Conservation (phyloP, 1,139 yeast genomes). For the Magnusiomyces paraingens region DNA sequence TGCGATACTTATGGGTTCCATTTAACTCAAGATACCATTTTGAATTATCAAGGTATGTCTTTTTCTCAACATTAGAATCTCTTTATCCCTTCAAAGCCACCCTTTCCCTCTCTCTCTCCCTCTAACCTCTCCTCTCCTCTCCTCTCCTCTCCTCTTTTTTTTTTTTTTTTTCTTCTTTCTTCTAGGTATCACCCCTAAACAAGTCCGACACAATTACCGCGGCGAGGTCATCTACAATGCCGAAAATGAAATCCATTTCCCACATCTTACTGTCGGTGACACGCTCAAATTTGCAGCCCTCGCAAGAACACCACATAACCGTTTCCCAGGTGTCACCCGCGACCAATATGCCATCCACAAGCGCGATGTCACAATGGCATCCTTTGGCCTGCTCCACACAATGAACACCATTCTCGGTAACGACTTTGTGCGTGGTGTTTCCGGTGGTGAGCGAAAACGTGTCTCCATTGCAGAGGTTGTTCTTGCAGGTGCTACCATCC, state of each 20-base stretch:
- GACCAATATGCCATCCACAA: constrained; percentile 53
- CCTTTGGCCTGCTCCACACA: constrained; percentile 65
- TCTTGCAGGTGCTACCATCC: constrained; percentile 54
- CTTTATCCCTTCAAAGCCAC: no score
- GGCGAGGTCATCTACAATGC: constrained; percentile 72
- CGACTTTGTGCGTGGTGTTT: constrained; percentile 68
- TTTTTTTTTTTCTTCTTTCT: constrained; percentile 28
- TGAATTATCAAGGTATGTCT: constrained; percentile 28
- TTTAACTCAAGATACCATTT: constrained; percentile 43
- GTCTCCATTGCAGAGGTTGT: constrained; percentile 70
- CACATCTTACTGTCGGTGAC: constrained; percentile 65
- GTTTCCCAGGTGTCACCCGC: constrained; percentile 53
- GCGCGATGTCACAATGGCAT: constrained; percentile 65
- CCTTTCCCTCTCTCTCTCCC: background rate
- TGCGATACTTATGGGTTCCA: constrained; percentile 68
- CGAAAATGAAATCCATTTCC: constrained; percentile 65
- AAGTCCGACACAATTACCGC: constrained; percentile 47
- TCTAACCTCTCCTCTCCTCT: background rate
- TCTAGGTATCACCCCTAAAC: constrained; percentile 35
- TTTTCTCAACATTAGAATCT: background rate
- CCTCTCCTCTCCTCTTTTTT: background rate
- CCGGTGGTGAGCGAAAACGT: constrained; percentile 82
- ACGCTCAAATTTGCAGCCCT: constrained; percentile 61
- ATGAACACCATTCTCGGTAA: constrained; percentile 63
- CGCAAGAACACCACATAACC: constrained; percentile 59